Conservation (phyloP, 257 asterid species). For the Plantago elongata region DNA sequence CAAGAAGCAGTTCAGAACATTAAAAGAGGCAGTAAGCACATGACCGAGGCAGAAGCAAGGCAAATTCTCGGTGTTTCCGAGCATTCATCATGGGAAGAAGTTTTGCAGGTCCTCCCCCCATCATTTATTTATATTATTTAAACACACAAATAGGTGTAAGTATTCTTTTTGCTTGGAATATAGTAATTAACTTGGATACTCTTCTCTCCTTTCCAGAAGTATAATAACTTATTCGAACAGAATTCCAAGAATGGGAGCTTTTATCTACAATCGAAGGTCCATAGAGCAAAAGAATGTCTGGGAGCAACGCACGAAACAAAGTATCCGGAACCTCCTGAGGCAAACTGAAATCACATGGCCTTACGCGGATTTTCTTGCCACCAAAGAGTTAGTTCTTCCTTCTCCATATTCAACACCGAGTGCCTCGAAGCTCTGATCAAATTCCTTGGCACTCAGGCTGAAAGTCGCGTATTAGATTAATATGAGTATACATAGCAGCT, state of each 20-base stretch:
- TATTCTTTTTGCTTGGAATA: not conserved
- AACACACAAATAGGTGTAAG: not conserved
- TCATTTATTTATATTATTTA: not conserved
- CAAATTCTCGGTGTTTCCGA: conserved; percentile 71
- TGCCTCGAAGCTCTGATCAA: too few relatives aligned
- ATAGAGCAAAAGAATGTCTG: conserved; percentile 68
- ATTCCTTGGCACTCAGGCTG: too few relatives aligned
- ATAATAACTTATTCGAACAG: conserved; percentile 54
- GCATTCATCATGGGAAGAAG: conserved; percentile 67
- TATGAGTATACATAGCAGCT: too few relatives aligned
- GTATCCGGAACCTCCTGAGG: conserved; percentile 3
- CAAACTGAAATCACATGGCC: too few relatives aligned
- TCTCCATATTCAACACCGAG: too few relatives aligned
- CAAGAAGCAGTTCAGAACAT: conserved; percentile 64
- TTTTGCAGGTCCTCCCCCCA: conserved; percentile 42
- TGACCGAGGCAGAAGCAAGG: conserved; percentile 76
- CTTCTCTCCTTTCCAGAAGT: conserved; percentile 35
- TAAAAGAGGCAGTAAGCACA: conserved; percentile 46
- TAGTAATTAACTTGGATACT: conserved; percentile 2
- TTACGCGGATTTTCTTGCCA: too few relatives aligned
- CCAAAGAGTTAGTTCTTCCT: too few relatives aligned
- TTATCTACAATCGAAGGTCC: conserved; percentile 65
- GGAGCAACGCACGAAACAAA: conserved; percentile 43
- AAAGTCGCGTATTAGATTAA: too few relatives aligned
- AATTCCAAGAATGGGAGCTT: conserved; percentile 60